These are phyloP conservation scores for Aspergillus spinulosporus DNA, from an alignment of 2,329 filamentous ascomycete genomes.

Conservation along the genomic window DNA sequence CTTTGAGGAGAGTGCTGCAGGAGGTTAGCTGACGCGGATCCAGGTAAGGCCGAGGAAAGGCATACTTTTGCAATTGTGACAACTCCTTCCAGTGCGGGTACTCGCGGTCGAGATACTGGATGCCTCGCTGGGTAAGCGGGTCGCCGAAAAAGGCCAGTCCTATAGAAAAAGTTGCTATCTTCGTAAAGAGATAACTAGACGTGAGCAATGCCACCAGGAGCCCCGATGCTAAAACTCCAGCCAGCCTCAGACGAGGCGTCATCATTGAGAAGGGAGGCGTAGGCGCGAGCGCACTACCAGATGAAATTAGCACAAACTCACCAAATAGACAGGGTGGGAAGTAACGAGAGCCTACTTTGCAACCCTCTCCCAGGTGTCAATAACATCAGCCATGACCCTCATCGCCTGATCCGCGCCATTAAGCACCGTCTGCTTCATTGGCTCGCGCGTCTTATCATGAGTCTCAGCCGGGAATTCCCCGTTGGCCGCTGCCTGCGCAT, in stretches of 20 bases:
- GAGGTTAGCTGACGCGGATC: conserved; percentile 9
- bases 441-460: conserved; percentile 76
- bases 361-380: conserved; percentile 65
- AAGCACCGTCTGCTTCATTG: conserved; percentile 76
- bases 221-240: conserved; percentile 53
- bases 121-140: conserved; percentile 64
- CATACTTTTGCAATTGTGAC: conserved; percentile 66
- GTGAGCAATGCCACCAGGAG: conserved; percentile 56
- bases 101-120: conserved; percentile 51
- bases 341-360: conserved; percentile 50
- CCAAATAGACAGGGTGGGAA: not conserved
- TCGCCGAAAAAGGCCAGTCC: conserved; percentile 81
- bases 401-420: conserved; percentile 72
- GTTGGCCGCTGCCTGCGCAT: conserved; percentile 55
- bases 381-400: conserved; percentile 61
- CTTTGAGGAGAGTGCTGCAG: conserved; percentile 67
- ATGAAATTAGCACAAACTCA: not conserved
- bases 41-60: not conserved
- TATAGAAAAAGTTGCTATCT: conserved; percentile 63
- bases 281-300: not conserved
- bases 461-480: conserved; percentile 53
- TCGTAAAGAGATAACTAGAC: conserved; percentile 62
- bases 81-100: conserved; percentile 74
- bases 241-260: conserved; percentile 57
- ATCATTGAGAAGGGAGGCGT: conserved; percentile 59